These are phyloP conservation scores for Coprinopsis marcescibilis DNA, from an alignment of 768 basidiomycete genomes.

Conservation along the genomic window DNA sequence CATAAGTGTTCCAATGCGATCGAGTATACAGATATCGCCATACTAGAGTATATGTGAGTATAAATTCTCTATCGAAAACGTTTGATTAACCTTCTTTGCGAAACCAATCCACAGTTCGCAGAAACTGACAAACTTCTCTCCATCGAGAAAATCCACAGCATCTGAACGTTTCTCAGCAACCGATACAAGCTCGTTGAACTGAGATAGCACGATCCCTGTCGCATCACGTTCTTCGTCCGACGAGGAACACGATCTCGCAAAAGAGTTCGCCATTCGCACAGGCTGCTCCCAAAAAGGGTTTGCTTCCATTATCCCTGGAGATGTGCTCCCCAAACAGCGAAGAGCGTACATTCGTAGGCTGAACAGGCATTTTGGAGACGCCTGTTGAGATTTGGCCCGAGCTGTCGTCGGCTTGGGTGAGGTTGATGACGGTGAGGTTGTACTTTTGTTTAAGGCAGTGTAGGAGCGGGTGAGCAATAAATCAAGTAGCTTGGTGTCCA, in stretches of 20 bases:
- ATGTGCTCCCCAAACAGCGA: conserved; percentile 41
- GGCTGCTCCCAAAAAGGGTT: conserved; percentile 69
- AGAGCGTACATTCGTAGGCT: conserved; percentile 39
- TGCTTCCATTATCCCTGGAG: conserved; percentile 41
- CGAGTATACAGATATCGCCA: conserved; percentile 41
- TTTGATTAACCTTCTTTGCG: conserved; percentile 57
- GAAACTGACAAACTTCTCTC: conserved; percentile 50
- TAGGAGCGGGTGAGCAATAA: conserved; percentile 56
- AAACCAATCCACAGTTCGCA: conserved; percentile 72
- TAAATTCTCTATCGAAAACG: conserved; percentile 8
- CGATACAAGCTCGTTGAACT: conserved; percentile 39
- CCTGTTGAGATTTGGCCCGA: conserved; percentile 4
- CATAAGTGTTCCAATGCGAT: conserved; percentile 41
- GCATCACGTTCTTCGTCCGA: conserved; percentile 25
- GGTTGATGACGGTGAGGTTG: conserved; percentile 13
- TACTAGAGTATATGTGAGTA: conserved; percentile 35
- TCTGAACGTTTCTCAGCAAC: conserved; percentile 32
- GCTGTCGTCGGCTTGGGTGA: not conserved
- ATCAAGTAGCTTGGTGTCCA: conserved; percentile 52
- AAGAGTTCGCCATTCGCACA: conserved; percentile 42
- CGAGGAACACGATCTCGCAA: too few relatives aligned
- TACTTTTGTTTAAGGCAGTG: conserved; percentile 42
- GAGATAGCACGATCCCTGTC: conserved; percentile 31
- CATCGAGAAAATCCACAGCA: conserved; percentile 36
- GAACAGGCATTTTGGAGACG: conserved; percentile 24